Percentiles rank a stretch among this genome's conserved stretches.
These are phyloP conservation scores for Periconia digitata DNA, from an alignment of 2,329 filamentous ascomycete genomes.

Conservation along the genomic window DNA sequence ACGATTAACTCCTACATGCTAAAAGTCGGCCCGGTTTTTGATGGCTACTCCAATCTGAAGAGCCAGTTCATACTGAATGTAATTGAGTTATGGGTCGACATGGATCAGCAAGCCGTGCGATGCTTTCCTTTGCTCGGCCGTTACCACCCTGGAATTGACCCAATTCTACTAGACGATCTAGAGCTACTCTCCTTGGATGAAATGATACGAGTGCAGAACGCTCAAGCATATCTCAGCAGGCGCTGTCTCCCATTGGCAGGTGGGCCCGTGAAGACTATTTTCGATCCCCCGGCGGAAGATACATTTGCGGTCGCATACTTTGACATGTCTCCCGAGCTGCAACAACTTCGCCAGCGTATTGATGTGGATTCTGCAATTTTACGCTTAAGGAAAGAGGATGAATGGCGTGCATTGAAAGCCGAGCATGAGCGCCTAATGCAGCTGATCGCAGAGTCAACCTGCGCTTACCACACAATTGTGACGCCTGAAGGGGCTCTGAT, in stretches of 20 bases:
- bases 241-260: slow-evolving; percentile 33
- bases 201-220: slow-evolving; percentile 52
- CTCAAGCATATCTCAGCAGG: slow-evolving; percentile 54
- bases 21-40: slow-evolving; percentile 42
- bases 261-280: slow-evolving; percentile 45
- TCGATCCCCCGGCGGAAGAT: slow-evolving; percentile 46
- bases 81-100: slow-evolving; percentile 60
- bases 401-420: slow-evolving; percentile 40
- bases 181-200: slow-evolving; percentile 52
- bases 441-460: slow-evolving; percentile 35
- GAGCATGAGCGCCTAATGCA: slow-evolving; percentile 43
- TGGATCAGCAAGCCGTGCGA: slow-evolving; percentile 54
- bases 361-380: slow-evolving; percentile 28
- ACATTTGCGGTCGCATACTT: slow-evolving; percentile 55
- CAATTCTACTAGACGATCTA: slow-evolving; percentile 57
- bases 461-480: slow-evolving; percentile 25
- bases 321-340: slow-evolving; percentile 30
- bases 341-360: slow-evolving; percentile 39
- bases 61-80: slow-evolving; percentile 57
- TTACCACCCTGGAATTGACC: slow-evolving; percentile 55
- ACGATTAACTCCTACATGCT: slow-evolving; percentile 43
- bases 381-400: slow-evolving; percentile 40
- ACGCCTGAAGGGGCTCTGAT: slow-evolving; percentile 5
- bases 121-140: slow-evolving; percentile 52
- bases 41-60: slow-evolving; percentile 51